Evolutionary conservation across 805 yeast species (phyloP), one percentile per base, ranked within the genome.

Genomic region (Barnettozyma botsteinii): DNA sequence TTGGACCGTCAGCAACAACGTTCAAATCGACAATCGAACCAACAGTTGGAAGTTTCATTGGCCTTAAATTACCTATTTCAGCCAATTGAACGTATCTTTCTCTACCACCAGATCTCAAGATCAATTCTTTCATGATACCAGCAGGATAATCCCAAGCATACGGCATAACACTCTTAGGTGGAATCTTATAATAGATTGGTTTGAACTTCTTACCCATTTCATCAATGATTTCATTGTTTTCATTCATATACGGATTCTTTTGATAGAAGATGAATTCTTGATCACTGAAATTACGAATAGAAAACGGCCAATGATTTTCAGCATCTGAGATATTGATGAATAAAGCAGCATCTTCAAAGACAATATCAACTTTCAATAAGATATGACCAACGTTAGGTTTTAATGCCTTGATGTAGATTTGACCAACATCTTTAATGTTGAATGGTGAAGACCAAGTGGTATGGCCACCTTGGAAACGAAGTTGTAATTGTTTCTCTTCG

Each of bases 101-200:
- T 22, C 81, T 69, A 1, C 85, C 84, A 35, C 81, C 81, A 10
- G 83, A 70, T 43, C 88, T 69, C 25, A 93, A 60, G 4, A 87
- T 71, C 24, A 93, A 62, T 54, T 89, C 96, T 58, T 88, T 89
- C 33, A 81, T 73, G 9, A 75, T 65, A 0, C 96, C 97, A 38
- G 94, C 87, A 1, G 98, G 98, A 62, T 75, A 93, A 59, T 93
- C 98, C 89, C 96, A 93, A 0, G 98, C 86, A 59, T 93, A 93
- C 0, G 98, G 96, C 98, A 93, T 93, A 3, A 87, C 95, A 62
- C 96, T 85, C 53, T 77, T 78, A 1, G 95, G 79, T 0, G 98
- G 97, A 11, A 94, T 71, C 33, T 77, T 73, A 58, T 91, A 93
- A 53, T 72, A 78, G 10, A 87, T 70, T 0, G 97, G 96, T 46